Conservation (phyloP, 306 rosid genomes). For the Vigna unguiculata region DNA sequence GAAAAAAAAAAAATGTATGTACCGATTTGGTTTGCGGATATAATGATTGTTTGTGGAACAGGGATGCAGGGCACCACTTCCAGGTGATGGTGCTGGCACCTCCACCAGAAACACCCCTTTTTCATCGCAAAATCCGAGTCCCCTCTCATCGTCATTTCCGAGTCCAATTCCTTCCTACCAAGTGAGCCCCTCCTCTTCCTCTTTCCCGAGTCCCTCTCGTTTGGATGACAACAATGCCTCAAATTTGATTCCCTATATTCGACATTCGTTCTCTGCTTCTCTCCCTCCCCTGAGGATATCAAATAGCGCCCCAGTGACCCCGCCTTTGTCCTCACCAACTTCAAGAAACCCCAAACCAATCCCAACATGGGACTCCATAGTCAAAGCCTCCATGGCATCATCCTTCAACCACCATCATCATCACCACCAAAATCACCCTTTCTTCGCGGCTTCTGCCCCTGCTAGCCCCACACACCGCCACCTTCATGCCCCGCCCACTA, state of each 20-base stretch:
- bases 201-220: constrained; percentile 82
- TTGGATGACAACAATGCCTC: constrained; percentile 65
- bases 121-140: constrained; percentile 82
- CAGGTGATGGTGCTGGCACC: constrained; percentile 60
- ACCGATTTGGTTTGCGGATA: constrained; percentile 2
- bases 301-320: constrained; percentile 93
- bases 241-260: constrained; percentile 59
- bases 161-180: constrained; percentile 92
- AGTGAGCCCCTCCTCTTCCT: constrained; percentile 92
- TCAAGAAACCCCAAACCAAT: constrained; percentile 78
- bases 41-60: constrained; percentile 38
- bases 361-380: constrained; percentile 86
- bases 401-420: constrained; percentile 45
- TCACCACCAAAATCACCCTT: constrained; percentile 54
- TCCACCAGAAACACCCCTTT: constrained; percentile 69
- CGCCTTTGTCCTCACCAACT: constrained; percentile 87
- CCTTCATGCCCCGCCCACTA: constrained; percentile 73
- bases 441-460: constrained; percentile 90
- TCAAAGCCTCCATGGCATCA: constrained; percentile 72
- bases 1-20: not conserved
- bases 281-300: constrained; percentile 91
- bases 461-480: constrained; percentile 91
- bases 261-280: constrained; percentile 64
- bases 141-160: constrained; percentile 73
- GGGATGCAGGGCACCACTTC: constrained; percentile 66